Evolutionary conservation across 805 yeast species (phyloP).

Genomic region (Candida nonsorbophila): DNA sequence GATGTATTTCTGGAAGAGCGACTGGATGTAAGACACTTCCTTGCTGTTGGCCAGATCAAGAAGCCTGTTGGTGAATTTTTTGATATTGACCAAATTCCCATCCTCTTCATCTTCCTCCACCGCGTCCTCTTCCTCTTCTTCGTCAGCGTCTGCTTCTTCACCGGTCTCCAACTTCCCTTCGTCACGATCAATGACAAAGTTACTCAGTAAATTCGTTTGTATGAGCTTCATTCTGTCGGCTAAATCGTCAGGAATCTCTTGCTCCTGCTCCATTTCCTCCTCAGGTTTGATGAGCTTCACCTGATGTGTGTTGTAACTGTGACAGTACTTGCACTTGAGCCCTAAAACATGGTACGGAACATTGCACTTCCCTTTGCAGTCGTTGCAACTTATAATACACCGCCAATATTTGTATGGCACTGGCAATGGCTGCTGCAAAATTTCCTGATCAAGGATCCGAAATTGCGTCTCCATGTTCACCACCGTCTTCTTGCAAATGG

Average conservation of each 20-base stretch:
- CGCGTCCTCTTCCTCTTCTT: slow-evolving; percentile 12
- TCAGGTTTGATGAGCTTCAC: slow-evolving; percentile 64
- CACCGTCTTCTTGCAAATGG: slow-evolving; percentile 80
- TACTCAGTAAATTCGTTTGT: slow-evolving; percentile 29
- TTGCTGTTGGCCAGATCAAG: slow-evolving; percentile 11
- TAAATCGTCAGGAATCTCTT: slow-evolving; percentile 9
- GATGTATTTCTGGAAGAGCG: slow-evolving; percentile 33
- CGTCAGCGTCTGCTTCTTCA: slow-evolving; percentile 19
- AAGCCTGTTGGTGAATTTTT: slow-evolving; percentile 15
- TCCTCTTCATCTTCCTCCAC: slow-evolving; percentile 4
- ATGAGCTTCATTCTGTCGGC: slow-evolving; percentile 23
- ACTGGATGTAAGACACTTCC: slow-evolving; percentile 29
- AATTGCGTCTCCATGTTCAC: slow-evolving; percentile 86
- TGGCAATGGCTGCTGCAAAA: slow-evolving; percentile 70
- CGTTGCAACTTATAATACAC: slow-evolving; percentile 74
- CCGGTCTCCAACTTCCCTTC: slow-evolving; percentile 12
- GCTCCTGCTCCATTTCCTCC: slow-evolving; percentile 30
- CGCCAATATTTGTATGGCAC: slow-evolving; percentile 74
- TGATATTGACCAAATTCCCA: slow-evolving; percentile 19
- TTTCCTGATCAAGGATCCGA: slow-evolving; percentile 80
- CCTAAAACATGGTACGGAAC: slow-evolving; percentile 81
- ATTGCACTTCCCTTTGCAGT: slow-evolving; percentile 78
- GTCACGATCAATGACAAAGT: slow-evolving; percentile 32
- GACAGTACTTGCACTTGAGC: slow-evolving; percentile 79
- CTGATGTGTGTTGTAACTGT: slow-evolving; percentile 82